A percentile compares a stretch with the other conserved stretches of the same genome.
phyloP scores from a whole-genome alignment of 306 rosid genomes.

The Cucumis cinereus region DNA sequence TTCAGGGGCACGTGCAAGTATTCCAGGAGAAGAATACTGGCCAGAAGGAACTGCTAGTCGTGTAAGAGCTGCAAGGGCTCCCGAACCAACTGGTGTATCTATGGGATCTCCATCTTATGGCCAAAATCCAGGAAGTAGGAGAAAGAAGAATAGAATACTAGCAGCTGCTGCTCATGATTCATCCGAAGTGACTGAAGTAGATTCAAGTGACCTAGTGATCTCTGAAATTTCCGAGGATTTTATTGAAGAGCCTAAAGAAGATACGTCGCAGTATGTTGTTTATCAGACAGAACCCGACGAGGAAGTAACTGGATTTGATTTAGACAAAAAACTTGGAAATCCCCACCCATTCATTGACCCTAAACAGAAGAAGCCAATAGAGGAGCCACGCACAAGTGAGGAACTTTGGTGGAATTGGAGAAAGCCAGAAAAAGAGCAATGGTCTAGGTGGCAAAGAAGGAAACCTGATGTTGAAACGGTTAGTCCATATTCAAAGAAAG shows the following conservation, averaged over 20 bases:
- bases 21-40: constrained; percentile 84
- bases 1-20: constrained; percentile 93
- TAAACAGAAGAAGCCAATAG: constrained; percentile 51
- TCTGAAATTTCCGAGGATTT: constrained; percentile 39
- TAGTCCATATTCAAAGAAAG: constrained; percentile 19
- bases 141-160: constrained; percentile 49
- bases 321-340: constrained; percentile 57
- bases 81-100: constrained; percentile 62
- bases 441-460: constrained; percentile 99
- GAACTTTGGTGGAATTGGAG: constrained; percentile 98
- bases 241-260: constrained; percentile 41
- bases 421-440: constrained; percentile 75
- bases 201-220: constrained; percentile 19
- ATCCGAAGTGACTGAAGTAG: constrained; percentile 23
- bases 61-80: constrained; percentile 79
- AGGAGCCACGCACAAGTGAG: constrained; percentile 50
- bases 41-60: constrained; percentile 87
- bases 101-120: constrained; percentile 80
- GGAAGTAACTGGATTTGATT: constrained; percentile 51
- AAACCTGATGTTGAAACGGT: constrained; percentile 89
- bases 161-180: constrained; percentile 27
- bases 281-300: constrained; percentile 59
- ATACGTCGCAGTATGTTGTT: constrained; percentile 58
- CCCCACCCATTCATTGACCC: constrained; percentile 90
- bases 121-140: constrained; percentile 84